phyloP scores from a whole-genome alignment of 768 basidiomycete genomes.

The Termitomyces sp. region DNA sequence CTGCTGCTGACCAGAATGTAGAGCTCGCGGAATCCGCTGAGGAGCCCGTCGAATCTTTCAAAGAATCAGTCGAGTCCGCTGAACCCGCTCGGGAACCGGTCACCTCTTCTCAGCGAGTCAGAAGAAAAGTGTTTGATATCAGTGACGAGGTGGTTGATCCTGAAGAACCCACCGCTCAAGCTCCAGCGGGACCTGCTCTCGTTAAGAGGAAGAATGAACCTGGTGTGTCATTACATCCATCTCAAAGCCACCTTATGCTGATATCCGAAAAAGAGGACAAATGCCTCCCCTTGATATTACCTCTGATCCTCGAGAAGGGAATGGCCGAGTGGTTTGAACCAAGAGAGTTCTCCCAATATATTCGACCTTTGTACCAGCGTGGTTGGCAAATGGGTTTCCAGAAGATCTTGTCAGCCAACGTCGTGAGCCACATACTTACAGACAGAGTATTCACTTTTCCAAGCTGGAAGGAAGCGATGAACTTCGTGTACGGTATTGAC shows the following conservation, averaged over 20 bases:
- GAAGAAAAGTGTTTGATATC: background rate
- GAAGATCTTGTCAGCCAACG: background rate
- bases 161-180: background rate
- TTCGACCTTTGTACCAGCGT: conserved; percentile 31
- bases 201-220: background rate
- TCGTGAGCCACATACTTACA: conserved; percentile 8
- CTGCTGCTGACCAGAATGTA: too few species aligned
- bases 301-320: background rate
- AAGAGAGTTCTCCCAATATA: conserved; percentile 26
- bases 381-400: conserved; percentile 22
- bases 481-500: conserved; percentile 16
- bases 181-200: background rate
- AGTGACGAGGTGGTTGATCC: background rate
- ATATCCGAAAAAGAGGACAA: background rate
- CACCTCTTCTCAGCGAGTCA: too few species aligned
- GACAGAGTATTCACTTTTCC: conserved; percentile 17
- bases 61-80: too few species aligned
- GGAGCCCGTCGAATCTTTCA: too few species aligned
- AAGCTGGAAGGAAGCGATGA: conserved; percentile 12
- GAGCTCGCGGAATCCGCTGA: too few species aligned
- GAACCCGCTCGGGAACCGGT: too few species aligned
- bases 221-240: background rate
- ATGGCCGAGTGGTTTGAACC: conserved; percentile 22
- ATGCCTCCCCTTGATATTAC: conserved; percentile 13
- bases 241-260: background rate